phyloP scores from a whole-genome alignment of 176 grass and related monocot species.

The Oryza meyeriana region DNA sequence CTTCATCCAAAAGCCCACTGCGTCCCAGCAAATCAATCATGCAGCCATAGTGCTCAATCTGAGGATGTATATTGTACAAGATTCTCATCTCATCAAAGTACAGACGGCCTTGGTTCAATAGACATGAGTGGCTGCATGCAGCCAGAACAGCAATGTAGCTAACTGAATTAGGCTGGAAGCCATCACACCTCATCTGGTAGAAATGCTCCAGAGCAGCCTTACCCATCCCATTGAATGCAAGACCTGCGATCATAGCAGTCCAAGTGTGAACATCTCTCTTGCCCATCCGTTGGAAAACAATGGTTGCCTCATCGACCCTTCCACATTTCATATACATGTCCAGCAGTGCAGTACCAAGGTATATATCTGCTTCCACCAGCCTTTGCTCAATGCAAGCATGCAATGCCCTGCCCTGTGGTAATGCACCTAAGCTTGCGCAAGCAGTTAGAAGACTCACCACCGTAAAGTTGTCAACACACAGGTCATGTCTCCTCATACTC shows the following conservation, averaged over 20 bases:
- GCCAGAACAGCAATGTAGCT: constrained; percentile 67
- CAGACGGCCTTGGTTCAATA: constrained; percentile 43
- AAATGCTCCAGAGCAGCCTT: constrained; percentile 58
- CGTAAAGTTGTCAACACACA: constrained; percentile 17
- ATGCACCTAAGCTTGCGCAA: constrained; percentile 69
- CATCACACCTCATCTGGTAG: constrained; percentile 49
- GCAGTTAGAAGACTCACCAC: constrained; percentile 66
- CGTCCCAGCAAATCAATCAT: constrained; percentile 79
- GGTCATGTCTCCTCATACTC: constrained; percentile 29
- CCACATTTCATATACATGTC: constrained; percentile 87
- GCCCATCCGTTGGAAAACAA: constrained; percentile 45
- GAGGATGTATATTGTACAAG: constrained; percentile 43
- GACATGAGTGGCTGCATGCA: constrained; percentile 65
- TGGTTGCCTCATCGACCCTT: constrained; percentile 46
- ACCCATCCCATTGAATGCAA: constrained; percentile 72
- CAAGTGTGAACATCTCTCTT: constrained; percentile 56
- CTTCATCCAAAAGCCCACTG: constrained; percentile 50
- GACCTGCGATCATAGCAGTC: constrained; percentile 56
- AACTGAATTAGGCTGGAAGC: constrained; percentile 50
- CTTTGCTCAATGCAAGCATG: constrained; percentile 58
- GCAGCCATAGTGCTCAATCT: constrained; percentile 75
- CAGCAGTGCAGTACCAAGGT: constrained; percentile 60
- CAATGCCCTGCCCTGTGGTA: constrained; percentile 56
- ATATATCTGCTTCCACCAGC: constrained; percentile 53
- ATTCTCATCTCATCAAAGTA: constrained; percentile 67